phyloP scores from a whole-genome alignment of 768 basidiomycete species.

The Pisolithus sp. region DNA sequence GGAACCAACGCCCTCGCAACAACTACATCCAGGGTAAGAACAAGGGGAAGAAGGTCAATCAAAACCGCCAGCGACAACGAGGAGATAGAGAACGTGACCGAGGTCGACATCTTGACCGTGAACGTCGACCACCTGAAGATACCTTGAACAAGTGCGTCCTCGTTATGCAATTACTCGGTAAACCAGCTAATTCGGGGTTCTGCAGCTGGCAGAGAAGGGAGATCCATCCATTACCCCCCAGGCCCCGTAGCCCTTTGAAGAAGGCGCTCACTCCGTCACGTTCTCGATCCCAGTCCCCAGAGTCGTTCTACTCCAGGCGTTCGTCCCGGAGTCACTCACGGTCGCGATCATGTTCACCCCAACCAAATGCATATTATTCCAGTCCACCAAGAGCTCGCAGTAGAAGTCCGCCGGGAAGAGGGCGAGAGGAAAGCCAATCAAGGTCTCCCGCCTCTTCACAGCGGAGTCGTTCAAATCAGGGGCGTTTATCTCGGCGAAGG shows the following conservation, averaged over 20 bases:
- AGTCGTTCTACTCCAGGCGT: conserved; percentile 56
- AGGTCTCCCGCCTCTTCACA: conserved; percentile 40
- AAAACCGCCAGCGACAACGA: conserved; percentile 27
- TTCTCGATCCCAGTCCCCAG: conserved; percentile 51
- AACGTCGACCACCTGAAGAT: conserved; percentile 53
- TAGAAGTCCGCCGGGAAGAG: conserved; percentile 44
- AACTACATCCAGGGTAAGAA: conserved; percentile 31
- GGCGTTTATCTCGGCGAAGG: conserved; percentile 29
- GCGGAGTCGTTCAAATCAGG: conserved; percentile 32
- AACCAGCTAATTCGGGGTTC: conserved; percentile 6
- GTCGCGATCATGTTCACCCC: conserved; percentile 55
- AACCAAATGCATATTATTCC: conserved; percentile 46
- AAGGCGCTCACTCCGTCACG: conserved; percentile 40
- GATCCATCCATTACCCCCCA: conserved; percentile 35
- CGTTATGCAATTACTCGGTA: conserved; percentile 1
- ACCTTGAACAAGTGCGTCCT: conserved; percentile 65
- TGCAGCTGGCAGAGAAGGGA: conserved; percentile 66
- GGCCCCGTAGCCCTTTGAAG: conserved; percentile 31
- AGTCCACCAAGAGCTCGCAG: conserved; percentile 43
- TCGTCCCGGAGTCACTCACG: conserved; percentile 63
- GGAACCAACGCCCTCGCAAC: conserved; percentile 30
- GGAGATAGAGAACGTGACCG: conserved; percentile 22
- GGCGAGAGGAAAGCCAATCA: conserved; percentile 21
- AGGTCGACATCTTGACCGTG: conserved; percentile 26
- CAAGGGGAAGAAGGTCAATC: conserved; percentile 32